Evolutionary conservation across 306 rosid species (phyloP).

Genomic region (Begonia fuchsioides): DNA sequence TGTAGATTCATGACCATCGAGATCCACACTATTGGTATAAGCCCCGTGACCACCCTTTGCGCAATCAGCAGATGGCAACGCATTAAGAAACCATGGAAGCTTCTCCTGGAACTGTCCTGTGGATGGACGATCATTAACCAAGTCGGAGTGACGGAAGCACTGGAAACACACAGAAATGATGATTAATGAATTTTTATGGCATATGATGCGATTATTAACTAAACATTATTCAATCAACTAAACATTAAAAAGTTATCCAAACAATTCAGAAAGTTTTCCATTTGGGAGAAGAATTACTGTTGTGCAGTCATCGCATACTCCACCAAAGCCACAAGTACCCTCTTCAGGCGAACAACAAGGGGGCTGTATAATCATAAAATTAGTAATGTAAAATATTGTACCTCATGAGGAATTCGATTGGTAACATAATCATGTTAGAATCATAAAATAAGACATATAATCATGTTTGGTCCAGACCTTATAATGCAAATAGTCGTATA

Average conservation of each 20-base stretch:
- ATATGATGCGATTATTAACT: no score
- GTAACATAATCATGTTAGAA: no score
- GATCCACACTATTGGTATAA: constrained; percentile 87
- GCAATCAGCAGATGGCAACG: constrained; percentile 96
- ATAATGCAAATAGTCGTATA: no score
- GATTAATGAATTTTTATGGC: constrained; percentile 11
- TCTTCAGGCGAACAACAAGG: constrained; percentile 88
- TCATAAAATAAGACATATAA: no score
- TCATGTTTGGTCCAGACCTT: no score
- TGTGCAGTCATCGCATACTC: constrained; percentile 90
- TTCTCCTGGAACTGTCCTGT: constrained; percentile 79
- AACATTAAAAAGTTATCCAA: no score
- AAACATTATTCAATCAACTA: no score
- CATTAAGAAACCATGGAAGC: constrained; percentile 98
- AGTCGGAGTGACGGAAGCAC: constrained; percentile 93
- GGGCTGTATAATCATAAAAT: constrained; percentile 34
- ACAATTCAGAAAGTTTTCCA: no score
- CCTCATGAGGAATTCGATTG: no score
- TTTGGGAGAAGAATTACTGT: constrained; percentile 31
- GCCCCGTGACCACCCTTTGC: constrained; percentile 99
- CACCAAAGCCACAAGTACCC: constrained; percentile 68
- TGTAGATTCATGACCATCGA: constrained; percentile 40
- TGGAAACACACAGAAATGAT: constrained; percentile 29
- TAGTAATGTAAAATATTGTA: no score
- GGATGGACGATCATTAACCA: constrained; percentile 83